Conservation (phyloP, 805 yeast genomes). For the Tetrapisispora namnaoensis region DNA sequence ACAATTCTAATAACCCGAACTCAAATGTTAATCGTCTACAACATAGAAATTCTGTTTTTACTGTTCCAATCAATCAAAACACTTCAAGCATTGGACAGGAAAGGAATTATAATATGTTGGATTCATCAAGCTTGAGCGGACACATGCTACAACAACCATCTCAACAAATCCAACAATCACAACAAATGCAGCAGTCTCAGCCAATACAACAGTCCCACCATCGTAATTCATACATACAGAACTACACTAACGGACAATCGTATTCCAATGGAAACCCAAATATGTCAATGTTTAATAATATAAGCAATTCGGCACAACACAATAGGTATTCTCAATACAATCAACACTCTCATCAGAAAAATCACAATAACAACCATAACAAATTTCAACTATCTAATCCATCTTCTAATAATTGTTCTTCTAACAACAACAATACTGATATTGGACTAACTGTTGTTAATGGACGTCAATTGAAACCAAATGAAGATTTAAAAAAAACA, state of each 20-base stretch:
- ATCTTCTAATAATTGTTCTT: background rate
- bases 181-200: background rate
- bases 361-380: background rate
- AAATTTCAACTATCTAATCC: background rate
- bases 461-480: slow-evolving; percentile 48
- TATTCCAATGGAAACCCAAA: background rate
- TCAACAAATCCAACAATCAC: background rate
- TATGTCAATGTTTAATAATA: background rate
- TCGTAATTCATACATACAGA: slow-evolving; percentile 1
- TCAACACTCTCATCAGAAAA: background rate
- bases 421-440: slow-evolving; percentile 27
- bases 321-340: slow-evolving; percentile 2
- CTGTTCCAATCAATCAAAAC: background rate
- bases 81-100: background rate
- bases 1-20: background rate
- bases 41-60: slow-evolving; percentile 1
- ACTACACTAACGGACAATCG: background rate
- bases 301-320: background rate
- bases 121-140: background rate
- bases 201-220: background rate
- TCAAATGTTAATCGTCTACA: background rate
- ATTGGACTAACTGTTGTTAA: slow-evolving; percentile 39
- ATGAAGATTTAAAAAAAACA: slow-evolving; percentile 43
- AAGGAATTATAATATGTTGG: slow-evolving; percentile 1
- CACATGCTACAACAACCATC: background rate